Base-by-base conservation (phyloP, 306 rosid species). In the Urtica urens region DNA sequence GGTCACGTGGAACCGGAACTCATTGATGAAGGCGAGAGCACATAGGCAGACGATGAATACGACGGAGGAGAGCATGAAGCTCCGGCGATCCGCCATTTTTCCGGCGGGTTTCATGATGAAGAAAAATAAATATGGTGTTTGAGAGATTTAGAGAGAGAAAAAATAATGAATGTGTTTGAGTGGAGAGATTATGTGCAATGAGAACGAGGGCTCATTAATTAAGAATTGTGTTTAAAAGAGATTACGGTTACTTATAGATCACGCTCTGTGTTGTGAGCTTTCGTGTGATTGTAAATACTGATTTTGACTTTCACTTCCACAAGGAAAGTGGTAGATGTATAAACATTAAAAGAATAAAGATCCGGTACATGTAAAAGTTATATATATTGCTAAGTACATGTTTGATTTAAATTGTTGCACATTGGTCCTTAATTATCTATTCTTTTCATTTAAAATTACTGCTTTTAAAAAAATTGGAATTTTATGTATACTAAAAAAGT, bases 21-120 rank as follows among this genome's bases (percentile, higher is more conserved):
- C 87, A 59, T 81, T 81, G 4, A 90, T 77, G 31, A 82, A 77
- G 51, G 92, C 92, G 0, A 85, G 37, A 37, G 68, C 48, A 49
- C 95, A 81, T 42, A 90, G 90, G 64, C 74, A 79, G 58, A 75
- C 23, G 38, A 85, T 59, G 67, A 80, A 38, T 60, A 62, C 46
- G 66, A 85, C 54, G 10, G 78, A 77, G 9, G 55, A 55, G 9
- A 85, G 23, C 9, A 75, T 16, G 38, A 85, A 90, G 14, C 73
- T 53, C 24, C 71, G 59, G 4, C 43, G 51, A 27, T 77, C 74
- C 7, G 21, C 26, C 7, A 52, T 42, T 70, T 60, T 72, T 12
- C 68, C 10, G 10, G 69, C 26, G 6, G 51, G 38, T 71, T 60
- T 72, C 14, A 68, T 9, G 9, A 67, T 60, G 44, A 54, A 65